These are phyloP conservation scores for Hyaloscypha variabilis DNA, from an alignment of 495 filamentous ascomycete species.

Conservation along the genomic window DNA sequence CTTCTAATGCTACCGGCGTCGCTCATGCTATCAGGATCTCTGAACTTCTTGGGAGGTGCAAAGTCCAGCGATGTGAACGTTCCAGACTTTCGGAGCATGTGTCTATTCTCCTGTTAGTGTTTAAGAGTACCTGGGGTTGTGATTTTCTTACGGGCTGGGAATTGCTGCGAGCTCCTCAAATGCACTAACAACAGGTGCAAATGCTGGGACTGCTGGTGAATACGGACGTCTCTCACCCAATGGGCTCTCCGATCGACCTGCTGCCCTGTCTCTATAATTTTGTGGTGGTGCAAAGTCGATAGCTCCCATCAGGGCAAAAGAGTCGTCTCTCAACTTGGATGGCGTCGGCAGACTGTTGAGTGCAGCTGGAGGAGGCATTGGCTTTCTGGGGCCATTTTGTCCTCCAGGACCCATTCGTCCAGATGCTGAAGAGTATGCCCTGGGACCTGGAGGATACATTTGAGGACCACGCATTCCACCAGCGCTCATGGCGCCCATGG, in stretches of 20 bases:
- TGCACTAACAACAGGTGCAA: constrained; percentile 75
- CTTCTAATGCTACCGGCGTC: constrained; percentile 91
- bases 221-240: constrained; percentile 75
- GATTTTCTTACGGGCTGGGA: constrained; percentile 82
- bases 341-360: constrained; percentile 83
- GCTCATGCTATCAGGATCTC: constrained; percentile 68
- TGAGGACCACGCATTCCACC: constrained; percentile 31
- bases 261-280: constrained; percentile 64
- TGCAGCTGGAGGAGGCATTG: constrained; percentile 71
- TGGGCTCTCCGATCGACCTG: constrained; percentile 80
- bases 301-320: constrained; percentile 64
- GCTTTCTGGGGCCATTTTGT: constrained; percentile 46
- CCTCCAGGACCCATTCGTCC: constrained; percentile 48
- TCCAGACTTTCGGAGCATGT: constrained; percentile 84
- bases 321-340: constrained; percentile 82
- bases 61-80: constrained; percentile 93
- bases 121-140: neutral
- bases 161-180: constrained; percentile 86
- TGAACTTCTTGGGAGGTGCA: constrained; percentile 79
- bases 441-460: constrained; percentile 42
- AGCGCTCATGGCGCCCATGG: constrained; percentile 33
- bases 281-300: constrained; percentile 88
- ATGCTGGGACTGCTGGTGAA: constrained; percentile 66
- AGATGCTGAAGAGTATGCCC: constrained; percentile 71
- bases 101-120: constrained; percentile 52